Conservation (phyloP, 768 basidiomycete genomes). For the Pleurotus eryngii region DNA sequence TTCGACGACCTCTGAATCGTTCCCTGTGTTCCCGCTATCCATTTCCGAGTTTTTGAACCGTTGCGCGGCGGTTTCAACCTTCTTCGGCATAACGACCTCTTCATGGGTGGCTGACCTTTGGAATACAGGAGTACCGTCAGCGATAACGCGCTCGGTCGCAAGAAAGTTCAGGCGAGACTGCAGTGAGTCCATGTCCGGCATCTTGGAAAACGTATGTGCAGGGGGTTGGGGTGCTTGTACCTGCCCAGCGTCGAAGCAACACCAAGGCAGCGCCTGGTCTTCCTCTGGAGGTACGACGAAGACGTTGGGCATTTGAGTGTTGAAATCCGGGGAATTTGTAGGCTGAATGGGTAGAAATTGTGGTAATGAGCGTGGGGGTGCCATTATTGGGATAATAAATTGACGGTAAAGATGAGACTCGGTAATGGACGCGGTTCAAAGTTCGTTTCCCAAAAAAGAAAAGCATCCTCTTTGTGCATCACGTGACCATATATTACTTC, state of each 20-base stretch:
- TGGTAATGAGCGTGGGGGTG: conserved; percentile 5
- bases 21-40: conserved; percentile 22
- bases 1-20: conserved; percentile 58
- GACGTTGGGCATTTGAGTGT: conserved; percentile 42
- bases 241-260: conserved; percentile 51
- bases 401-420: background rate
- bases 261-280: conserved; percentile 50
- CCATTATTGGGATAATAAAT: background rate
- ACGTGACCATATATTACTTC: conserved; percentile 21
- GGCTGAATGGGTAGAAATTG: conserved; percentile 5
- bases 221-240: conserved; percentile 11
- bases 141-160: conserved; percentile 6
- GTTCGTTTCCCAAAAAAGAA: background rate
- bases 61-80: conserved; percentile 7
- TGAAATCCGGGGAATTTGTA: conserved; percentile 10
- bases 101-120: conserved; percentile 13
- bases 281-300: conserved; percentile 59
- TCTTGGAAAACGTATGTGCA: conserved; percentile 2
- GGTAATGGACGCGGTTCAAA: conserved; percentile 1
- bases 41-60: conserved; percentile 11
- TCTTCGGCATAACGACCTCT: conserved; percentile 21
- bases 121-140: conserved; percentile 19
- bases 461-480: conserved; percentile 8
- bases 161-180: conserved; percentile 26
- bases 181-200: conserved; percentile 28